Conservation (phyloP, 192 early-diverging fungal genomes). For the Backusella tuberculispora region DNA sequence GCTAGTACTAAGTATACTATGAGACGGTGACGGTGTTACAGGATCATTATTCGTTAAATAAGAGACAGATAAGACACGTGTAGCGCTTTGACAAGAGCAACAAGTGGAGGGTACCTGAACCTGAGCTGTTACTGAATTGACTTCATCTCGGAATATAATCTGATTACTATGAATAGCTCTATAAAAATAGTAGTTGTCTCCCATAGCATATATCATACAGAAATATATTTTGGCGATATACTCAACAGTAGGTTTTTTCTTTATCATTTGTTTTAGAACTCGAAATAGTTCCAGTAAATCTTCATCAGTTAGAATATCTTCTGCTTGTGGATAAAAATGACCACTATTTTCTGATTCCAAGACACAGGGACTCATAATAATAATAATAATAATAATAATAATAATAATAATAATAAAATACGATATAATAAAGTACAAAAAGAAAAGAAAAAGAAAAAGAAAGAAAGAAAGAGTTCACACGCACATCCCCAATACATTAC, state of each 20-base stretch:
- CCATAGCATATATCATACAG: slow-evolving; percentile 36
- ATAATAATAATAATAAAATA: neutral
- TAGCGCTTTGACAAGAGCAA: neutral
- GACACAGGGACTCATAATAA: slow-evolving; percentile 2
- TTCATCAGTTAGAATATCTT: slow-evolving; percentile 43
- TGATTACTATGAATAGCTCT: slow-evolving; percentile 25
- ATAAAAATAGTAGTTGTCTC: slow-evolving; percentile 32
- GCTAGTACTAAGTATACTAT: neutral
- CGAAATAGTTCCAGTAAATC: slow-evolving; percentile 42
- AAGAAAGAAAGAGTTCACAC: slow-evolving; percentile 14
- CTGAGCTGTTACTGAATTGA: slow-evolving; percentile 1
- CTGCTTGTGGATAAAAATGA: slow-evolving; percentile 27
- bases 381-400: neutral
- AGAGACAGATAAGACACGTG: too few species aligned
- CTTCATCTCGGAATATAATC: slow-evolving; percentile 30
- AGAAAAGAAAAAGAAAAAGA: neutral
- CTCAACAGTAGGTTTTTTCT: slow-evolving; percentile 34
- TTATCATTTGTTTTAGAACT: slow-evolving; percentile 32
- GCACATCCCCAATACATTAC: neutral
- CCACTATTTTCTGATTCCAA: slow-evolving; percentile 9
- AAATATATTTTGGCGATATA: slow-evolving; percentile 37
- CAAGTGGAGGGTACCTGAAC: neutral
- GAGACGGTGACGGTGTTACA: neutral
- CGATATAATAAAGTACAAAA: neutral
- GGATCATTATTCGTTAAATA: neutral